Evolutionary conservation across 2,329 filamentous ascomycete genomes (phyloP), one percentile per base, ranked within the genome.

Genomic region (Ophiostoma sp.): DNA sequence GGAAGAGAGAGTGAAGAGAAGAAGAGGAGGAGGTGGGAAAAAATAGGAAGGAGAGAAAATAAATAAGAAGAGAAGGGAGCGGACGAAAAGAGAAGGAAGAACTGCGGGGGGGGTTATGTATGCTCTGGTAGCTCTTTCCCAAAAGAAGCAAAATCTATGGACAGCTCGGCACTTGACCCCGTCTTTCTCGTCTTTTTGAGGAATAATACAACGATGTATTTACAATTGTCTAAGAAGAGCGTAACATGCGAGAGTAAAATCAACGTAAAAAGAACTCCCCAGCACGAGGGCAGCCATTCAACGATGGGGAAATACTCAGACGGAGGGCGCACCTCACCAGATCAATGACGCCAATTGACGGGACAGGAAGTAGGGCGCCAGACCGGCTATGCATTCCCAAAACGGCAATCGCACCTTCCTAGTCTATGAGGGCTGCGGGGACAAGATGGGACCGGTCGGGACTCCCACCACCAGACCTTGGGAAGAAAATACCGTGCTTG

Each of bases 351-450:
- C 20, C 52, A 65, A 27, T n/a, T n/a, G 69, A 62, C 52, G 65
- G 33, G 62, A 39, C 35, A 67, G 66, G 35, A 39, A 31, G 54
- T 44, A 62, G 54, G 69, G 62, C 62, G 60, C 33, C 62, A 39
- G 62, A 65, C 35, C 71, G 72, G 64, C 31, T 71, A 41, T 67
- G 70, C 69, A 71, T 73, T 69, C 72, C 70, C 44, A 70, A 72
- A 71, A 23, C 36, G 69, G 71, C 39, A 72, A 70, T 41, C 44
- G 68, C 62, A 60, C 33, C 27, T 44, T 48, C 36, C 35, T 41
- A 39, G 66, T 67, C 33, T 36, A 33, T 35, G 10, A 65, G 20
- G 35, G 20, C 35, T 65, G 62, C 62, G 62, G 62, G 62, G 62
- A 20, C 60, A 64, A n/a, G 60, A 64, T 64, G 60, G 60, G 33